Evolutionary conservation across 1,139 yeast species (phyloP), one percentile per base, ranked within the genome.

Genomic region (Geotrichum restrictum): DNA sequence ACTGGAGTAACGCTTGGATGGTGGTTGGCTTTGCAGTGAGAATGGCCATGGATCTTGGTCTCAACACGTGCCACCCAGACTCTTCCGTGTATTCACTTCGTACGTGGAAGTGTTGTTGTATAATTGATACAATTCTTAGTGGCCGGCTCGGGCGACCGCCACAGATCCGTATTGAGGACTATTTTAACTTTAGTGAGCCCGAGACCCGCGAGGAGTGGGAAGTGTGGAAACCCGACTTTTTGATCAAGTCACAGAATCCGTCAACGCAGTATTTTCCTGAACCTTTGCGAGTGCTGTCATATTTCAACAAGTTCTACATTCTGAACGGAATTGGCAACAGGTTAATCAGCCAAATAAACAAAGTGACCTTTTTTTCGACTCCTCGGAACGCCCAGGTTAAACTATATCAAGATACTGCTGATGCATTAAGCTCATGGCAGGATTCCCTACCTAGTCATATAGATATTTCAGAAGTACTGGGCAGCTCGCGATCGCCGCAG

Each of bases 41-140:
- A 19, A 52, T 52, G 51, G 55, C 56, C 16, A 48, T 51, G 18
- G 56, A 53, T 27, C 45, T 53, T 3, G 50, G 56, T 1, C 31
- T 52, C 24, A 52, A 53, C 39, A 34, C 51, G 6, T 34, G 42
- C 29, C 39, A 41, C 3, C 16, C 39, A 19, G 41, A 18, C 16
- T 14, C 36, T 14, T 24, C 45, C 13, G 32, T 32, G 46, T 27
- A 16, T 16, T 13, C 32, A 2, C 40, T 41, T 4, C 29, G 54
- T 10, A 51, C 54, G n/a, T 53, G 56, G 56, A 53, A 53, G 29
- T 51, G 51, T 41, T 53, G 56, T 48, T 53, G 56, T 31, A 47
- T 53, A 18, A 53, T 53, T 24, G 56, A 53, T 24, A 51, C 53
- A 5, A 16, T 53, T 13, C 41, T 53, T n/a, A 46, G 56, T 3